Evolutionary conservation across 2,329 filamentous ascomycete species (phyloP), one percentile per base, ranked within the genome.

Genomic region (Rasamsonia emersonii): DNA sequence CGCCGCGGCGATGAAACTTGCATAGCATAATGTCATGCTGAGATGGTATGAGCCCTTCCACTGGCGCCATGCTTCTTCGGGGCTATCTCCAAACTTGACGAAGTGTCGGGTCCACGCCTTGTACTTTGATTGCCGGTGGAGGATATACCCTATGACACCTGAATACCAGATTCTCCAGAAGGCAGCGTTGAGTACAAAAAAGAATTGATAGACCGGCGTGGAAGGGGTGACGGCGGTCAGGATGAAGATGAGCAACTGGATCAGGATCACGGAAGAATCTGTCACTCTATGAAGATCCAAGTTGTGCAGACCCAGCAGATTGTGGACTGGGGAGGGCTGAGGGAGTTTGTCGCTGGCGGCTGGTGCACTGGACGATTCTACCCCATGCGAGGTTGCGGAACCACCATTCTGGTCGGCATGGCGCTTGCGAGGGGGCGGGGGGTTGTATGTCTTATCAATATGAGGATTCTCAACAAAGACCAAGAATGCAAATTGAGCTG

Each of bases 31-130:
- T 35, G 78, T 77, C 73, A 89, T 88, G 60, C 85, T 93, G 44
- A 96, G 70, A 54, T 98, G 86, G 51, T 95, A 95, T 50, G 93
- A 77, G 18, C 82, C 86, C 62, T 95, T 96, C 91, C 91, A 98
- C 56, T 98, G 89, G 35, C 82, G 79, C 91, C 91, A 98, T 3
- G 89, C 89, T 60, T 96, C 91, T 39, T 82, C 80, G 3, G 79
- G 79, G 39, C 75, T 86, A 56, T 96, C 91, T 40, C 91, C 91
- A 50, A 82, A 95, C 58, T 98, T 98, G 62, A 98, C 75, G 54
- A 96, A 98, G 64, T 98, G 91, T 16, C 91, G 78, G 10, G 89
- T 96, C 86, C 91, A 96, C 58, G 82, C 78, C 65, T 96, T 96
- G 60, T 80, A 77, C 50, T 81, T 80, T 13, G 89, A 95, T 59